These are phyloP conservation scores for Mucor plumbeus DNA, from an alignment of 371 early-diverging fungal species.

Conservation along the genomic window DNA sequence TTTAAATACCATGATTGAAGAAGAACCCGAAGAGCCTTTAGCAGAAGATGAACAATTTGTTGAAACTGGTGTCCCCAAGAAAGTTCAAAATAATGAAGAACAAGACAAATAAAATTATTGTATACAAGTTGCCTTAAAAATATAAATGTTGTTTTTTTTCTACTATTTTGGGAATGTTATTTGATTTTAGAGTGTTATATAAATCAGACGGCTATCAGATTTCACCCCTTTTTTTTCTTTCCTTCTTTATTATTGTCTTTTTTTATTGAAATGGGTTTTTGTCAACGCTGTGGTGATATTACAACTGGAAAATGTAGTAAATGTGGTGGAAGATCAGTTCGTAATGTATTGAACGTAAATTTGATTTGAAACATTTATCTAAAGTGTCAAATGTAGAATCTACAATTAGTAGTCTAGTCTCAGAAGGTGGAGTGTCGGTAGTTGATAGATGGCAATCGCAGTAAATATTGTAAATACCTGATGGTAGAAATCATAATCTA, in stretches of 20 bases:
- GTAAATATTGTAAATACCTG: constrained; percentile 24
- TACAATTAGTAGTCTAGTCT: constrained; percentile 47
- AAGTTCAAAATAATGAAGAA: constrained; percentile 1
- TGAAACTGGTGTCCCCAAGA: constrained; percentile 42
- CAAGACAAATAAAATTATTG: constrained; percentile 1
- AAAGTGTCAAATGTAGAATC: constrained; percentile 40
- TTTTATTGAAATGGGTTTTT: constrained; percentile 56
- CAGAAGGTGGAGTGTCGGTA: constrained; percentile 45
- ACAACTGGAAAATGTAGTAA: constrained; percentile 57
- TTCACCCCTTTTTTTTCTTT: not conserved
- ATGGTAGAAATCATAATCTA: not conserved
- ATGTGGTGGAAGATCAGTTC: constrained; percentile 65
- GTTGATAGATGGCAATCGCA: constrained; percentile 53
- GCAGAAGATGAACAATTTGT: constrained; percentile 55
- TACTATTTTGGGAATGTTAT: constrained; percentile 33
- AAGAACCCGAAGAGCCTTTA: constrained; percentile 55
- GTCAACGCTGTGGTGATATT: constrained; percentile 67
- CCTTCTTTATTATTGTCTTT: constrained; percentile 19
- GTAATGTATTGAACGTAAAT: constrained; percentile 29
- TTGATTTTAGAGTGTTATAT: not conserved
- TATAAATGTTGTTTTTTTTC: not conserved
- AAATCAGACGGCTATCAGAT: not conserved
- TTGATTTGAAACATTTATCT: not conserved
- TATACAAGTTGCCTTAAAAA: constrained; percentile 17
- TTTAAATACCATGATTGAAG: constrained; percentile 61